Conservation (phyloP, 2,329 filamentous ascomycete genomes). For the Cordyceps militaris region DNA sequence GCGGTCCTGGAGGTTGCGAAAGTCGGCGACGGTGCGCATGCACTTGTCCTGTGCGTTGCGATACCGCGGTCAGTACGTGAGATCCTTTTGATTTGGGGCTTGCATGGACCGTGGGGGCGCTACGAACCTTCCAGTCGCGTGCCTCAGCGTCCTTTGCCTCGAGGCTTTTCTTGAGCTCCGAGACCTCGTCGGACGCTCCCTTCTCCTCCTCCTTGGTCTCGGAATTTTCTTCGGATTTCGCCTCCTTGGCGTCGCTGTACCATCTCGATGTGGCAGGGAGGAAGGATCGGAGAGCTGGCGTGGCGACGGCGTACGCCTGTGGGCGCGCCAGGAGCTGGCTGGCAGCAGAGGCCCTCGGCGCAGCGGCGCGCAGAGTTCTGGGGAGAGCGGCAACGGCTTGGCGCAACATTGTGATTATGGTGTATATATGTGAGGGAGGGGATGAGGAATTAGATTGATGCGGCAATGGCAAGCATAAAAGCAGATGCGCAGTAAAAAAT, state of each 20-base stretch:
- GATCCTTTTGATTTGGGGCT: background rate
- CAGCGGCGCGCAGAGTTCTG: slow-evolving; percentile 36
- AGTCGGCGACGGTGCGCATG: slow-evolving; percentile 89
- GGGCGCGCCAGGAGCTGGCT: slow-evolving; percentile 28
- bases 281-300: slow-evolving; percentile 30
- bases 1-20: slow-evolving; percentile 95
- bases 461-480: background rate
- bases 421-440: background rate
- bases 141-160: slow-evolving; percentile 46
- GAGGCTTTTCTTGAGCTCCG: slow-evolving; percentile 43
- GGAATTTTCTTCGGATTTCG: slow-evolving; percentile 27
- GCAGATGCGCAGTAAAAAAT: background rate
- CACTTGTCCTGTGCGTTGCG: slow-evolving; percentile 73
- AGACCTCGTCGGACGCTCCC: slow-evolving; percentile 30
- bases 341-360: slow-evolving; percentile 27
- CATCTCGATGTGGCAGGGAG: slow-evolving; percentile 34
- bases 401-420: slow-evolving; percentile 35
- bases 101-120: background rate
- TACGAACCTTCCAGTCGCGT: slow-evolving; percentile 74
- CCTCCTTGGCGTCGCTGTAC: slow-evolving; percentile 42
- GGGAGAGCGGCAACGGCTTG: slow-evolving; percentile 37
- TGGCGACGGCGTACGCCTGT: slow-evolving; percentile 31
- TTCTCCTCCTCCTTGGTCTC: slow-evolving; percentile 19
- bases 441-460: slow-evolving; percentile 5
- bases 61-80: background rate